Evolutionary conservation across 1,284 basidiomycete genomes (phyloP).

Genomic region (Ganoderma sp.): DNA sequence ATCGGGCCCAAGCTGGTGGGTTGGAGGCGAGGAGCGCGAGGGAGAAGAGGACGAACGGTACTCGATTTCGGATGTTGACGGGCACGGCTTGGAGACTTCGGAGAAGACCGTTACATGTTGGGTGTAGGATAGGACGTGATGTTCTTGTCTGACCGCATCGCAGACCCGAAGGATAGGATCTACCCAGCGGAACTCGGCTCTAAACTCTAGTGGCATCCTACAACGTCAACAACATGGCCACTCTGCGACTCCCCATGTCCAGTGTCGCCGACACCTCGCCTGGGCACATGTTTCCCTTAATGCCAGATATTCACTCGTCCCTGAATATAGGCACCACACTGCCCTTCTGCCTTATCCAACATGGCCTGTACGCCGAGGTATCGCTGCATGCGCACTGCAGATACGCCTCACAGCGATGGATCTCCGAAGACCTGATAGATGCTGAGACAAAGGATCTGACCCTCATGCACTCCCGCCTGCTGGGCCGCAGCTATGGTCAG

Average conservation of each 20-base stretch:
- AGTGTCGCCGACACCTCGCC: background rate
- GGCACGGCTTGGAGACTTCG: background rate
- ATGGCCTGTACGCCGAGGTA: background rate
- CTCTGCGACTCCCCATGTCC: background rate
- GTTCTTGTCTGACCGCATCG: background rate
- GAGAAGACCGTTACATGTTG: background rate
- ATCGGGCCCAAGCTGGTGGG: conserved; percentile 7
- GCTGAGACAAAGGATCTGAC: no score
- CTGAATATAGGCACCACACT: no score
- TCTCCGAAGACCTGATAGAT: no score
- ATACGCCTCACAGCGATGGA: no score
- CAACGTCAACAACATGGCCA: background rate
- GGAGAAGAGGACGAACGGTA: conserved; percentile 7
- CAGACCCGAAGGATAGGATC: background rate
- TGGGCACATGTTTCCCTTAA: background rate
- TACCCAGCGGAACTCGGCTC: no score
- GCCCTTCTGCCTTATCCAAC: background rate
- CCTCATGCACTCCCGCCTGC: no score
- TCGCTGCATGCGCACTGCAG: no score
- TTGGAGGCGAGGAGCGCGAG: conserved; percentile 5
- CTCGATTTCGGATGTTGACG: background rate
- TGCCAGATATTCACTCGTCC: background rate
- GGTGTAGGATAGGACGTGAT: background rate
- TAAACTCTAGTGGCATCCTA: background rate
- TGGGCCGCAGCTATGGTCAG: no score